phyloP scores from a whole-genome alignment of 371 early-diverging fungal genomes.

The Rhizomucor miehei region DNA sequence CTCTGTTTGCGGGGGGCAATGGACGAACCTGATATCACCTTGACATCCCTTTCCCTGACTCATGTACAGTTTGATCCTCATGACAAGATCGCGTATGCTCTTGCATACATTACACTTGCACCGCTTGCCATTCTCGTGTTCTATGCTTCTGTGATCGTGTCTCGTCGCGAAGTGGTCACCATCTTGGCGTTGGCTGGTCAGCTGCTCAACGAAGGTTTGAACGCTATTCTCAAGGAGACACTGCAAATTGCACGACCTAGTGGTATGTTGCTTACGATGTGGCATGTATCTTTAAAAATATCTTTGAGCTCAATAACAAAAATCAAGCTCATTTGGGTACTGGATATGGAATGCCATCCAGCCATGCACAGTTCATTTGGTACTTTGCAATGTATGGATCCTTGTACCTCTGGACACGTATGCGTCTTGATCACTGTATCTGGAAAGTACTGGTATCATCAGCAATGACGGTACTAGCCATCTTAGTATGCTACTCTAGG shows the following conservation, averaged over 20 bases:
- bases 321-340: conserved; percentile 75
- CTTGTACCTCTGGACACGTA: conserved; percentile 57
- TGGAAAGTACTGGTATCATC: conserved; percentile 45
- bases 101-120: conserved; percentile 72
- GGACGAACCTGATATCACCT: conserved; percentile 12
- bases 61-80: conserved; percentile 67
- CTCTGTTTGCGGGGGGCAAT: too few species aligned
- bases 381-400: conserved; percentile 71
- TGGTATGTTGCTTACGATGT: too few species aligned
- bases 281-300: background rate
- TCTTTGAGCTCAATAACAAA: conserved; percentile 2
- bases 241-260: conserved; percentile 76
- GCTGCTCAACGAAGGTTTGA: conserved; percentile 75
- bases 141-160: conserved; percentile 71
- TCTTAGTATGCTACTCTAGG: conserved; percentile 57
- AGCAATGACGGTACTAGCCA: conserved; percentile 33
- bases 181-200: conserved; percentile 78
- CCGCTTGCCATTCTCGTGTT: conserved; percentile 81
- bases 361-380: conserved; percentile 91
- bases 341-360: conserved; percentile 95
- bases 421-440: conserved; percentile 21
- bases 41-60: conserved; percentile 68
- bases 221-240: conserved; percentile 66
- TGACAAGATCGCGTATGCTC: conserved; percentile 49
- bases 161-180: conserved; percentile 76